phyloP scores from a whole-genome alignment of 805 yeast species.

The Lachancea cidri region DNA sequence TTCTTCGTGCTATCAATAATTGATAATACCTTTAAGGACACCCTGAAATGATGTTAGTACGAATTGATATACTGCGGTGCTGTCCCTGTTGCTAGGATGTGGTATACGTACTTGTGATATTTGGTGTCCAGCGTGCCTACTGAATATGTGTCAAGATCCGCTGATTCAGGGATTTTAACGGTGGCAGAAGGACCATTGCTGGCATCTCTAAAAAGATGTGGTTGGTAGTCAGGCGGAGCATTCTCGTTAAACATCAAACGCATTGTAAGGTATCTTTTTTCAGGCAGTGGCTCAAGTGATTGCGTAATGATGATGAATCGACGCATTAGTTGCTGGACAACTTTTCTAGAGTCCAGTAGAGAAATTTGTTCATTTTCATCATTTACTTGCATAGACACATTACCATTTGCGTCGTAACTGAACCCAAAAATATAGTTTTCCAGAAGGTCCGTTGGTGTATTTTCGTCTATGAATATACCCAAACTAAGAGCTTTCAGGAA shows the following conservation, averaged over 20 bases:
- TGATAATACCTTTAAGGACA: slow-evolving; percentile 30
- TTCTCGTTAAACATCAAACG: slow-evolving; percentile 44
- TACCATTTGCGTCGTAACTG: slow-evolving; percentile 35
- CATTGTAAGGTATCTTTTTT: slow-evolving; percentile 42
- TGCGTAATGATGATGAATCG: slow-evolving; percentile 51
- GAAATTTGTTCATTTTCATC: slow-evolving; percentile 19
- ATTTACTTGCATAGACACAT: slow-evolving; percentile 24
- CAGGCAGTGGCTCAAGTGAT: slow-evolving; percentile 46
- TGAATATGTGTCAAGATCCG: slow-evolving; percentile 15
- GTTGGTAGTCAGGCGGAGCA: slow-evolving; percentile 46
- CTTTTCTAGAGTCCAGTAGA: slow-evolving; percentile 37
- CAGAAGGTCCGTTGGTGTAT: slow-evolving; percentile 37
- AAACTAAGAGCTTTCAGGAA: slow-evolving; percentile 43
- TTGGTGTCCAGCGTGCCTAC: slow-evolving; percentile 34
- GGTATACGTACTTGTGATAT: slow-evolving; percentile 22
- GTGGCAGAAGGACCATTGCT: slow-evolving; percentile 33
- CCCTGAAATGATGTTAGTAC: slow-evolving; percentile 5
- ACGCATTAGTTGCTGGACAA: slow-evolving; percentile 45
- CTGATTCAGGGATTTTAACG: slow-evolving; percentile 25
- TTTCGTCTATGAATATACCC: slow-evolving; percentile 41
- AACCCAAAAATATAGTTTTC: slow-evolving; percentile 51
- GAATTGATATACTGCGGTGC: no score
- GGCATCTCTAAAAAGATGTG: slow-evolving; percentile 44
- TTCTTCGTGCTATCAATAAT: slow-evolving; percentile 12
- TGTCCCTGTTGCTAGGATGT: no score